Base-by-base conservation (phyloP, 106 monocot species). In the Hemerocallis citrina region DNA sequence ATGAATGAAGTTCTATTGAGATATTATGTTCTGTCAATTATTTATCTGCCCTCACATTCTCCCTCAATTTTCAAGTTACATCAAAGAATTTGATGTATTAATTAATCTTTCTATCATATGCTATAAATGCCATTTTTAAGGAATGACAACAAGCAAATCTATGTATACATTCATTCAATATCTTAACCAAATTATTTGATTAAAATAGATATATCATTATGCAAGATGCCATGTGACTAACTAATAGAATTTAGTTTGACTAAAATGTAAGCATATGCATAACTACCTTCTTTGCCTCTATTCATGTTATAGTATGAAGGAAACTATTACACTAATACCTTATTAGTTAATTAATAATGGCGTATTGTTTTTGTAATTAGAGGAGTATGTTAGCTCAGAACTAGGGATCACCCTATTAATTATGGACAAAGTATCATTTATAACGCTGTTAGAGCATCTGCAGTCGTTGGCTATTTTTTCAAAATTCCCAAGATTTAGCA, bases 221-320 rank as follows among this genome's bases (percentile, higher is more conserved):
- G n/a, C n/a, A 41, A 41, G 60, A 14, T 61, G 12, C 30, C 61
- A 44, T 62, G 43, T 62, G 61, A 31, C 61, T 62, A 44, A 62
- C 42, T 28, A 41, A 43, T 44, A 28, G 43, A 62, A 30, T 62
- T 24, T 22, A 43, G 61, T 43, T 62, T 62, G 61, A 62, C 61
- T 17, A 44, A 44, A 34, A 42, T 38, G 44, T 28, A 44, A 44
- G 44, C 61, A 62, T 62, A 59, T 28, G 30, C 17, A 15, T 44
- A 27, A 25, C 38, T 17, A n/a, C 25, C 61, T 62, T 31, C 6
- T 39, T 29, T 43, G 30, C 44, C 20, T 21, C 21, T 22, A 35
- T 43, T 62, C 44, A 62, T 61, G 20, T 62, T 9, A 29, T 43
- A 43, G 25, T n/a, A 44, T 24, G n/a, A 43, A 24, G 30, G n/a